Evolutionary conservation across 1,284 basidiomycete genomes (phyloP).

Genomic region (Ustilago curta): DNA sequence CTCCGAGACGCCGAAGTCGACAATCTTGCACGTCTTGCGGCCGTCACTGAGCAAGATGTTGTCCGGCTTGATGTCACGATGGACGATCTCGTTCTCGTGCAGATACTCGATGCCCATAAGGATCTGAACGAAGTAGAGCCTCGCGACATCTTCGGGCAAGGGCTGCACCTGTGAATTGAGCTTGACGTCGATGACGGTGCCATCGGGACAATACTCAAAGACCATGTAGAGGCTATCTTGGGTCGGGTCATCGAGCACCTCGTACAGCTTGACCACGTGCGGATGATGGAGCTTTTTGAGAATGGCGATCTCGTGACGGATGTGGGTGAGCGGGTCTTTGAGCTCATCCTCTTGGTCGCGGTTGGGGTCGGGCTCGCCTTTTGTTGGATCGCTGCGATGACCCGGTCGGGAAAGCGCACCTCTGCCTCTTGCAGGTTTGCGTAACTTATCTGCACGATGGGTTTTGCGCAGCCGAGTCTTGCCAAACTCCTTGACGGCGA

Average conservation of each 20-base stretch:
- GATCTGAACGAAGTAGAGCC: slow-evolving; percentile 73
- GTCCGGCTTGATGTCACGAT: slow-evolving; percentile 73
- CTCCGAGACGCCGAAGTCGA: slow-evolving; percentile 75
- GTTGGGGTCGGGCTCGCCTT: background rate
- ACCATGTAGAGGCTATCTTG: slow-evolving; percentile 73
- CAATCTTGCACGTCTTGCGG: slow-evolving; percentile 73
- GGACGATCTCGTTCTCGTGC: slow-evolving; percentile 73
- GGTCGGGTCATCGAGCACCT: slow-evolving; percentile 73
- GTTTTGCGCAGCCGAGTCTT: slow-evolving; percentile 63
- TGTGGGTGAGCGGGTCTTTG: slow-evolving; percentile 62
- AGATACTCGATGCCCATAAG: slow-evolving; percentile 73
- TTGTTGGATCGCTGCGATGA: slow-evolving; percentile 19
- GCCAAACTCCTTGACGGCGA: slow-evolving; percentile 67
- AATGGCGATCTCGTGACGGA: slow-evolving; percentile 65
- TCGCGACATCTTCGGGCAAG: slow-evolving; percentile 67
- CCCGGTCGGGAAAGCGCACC: background rate
- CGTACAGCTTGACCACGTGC: slow-evolving; percentile 72
- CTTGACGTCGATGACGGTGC: slow-evolving; percentile 72
- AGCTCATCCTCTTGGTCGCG: slow-evolving; percentile 19
- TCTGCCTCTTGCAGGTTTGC: slow-evolving; percentile 20
- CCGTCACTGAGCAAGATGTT: slow-evolving; percentile 73
- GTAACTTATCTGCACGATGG: slow-evolving; percentile 41
- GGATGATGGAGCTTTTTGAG: slow-evolving; percentile 69
- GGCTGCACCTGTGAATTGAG: slow-evolving; percentile 61
- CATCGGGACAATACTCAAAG: slow-evolving; percentile 69